These are phyloP conservation scores for Suillus sp. DNA, from an alignment of 768 basidiomycete genomes.

Conservation along the genomic window DNA sequence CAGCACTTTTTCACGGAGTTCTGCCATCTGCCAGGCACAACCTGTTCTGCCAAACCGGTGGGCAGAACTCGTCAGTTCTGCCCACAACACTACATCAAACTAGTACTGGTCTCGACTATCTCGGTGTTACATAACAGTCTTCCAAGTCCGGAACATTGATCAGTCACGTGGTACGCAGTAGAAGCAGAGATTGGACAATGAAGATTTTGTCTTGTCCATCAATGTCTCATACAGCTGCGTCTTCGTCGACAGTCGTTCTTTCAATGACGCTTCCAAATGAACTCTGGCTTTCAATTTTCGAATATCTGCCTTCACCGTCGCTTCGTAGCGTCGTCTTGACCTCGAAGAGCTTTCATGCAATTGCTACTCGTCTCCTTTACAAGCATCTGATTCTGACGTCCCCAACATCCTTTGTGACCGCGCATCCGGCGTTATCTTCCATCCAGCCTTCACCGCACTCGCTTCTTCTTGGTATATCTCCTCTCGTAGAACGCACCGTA, in stretches of 20 bases:
- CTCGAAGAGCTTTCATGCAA: conserved; percentile 33
- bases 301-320: conserved; percentile 32
- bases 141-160: background rate
- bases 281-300: conserved; percentile 42
- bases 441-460: conserved; percentile 18
- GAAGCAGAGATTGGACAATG: background rate
- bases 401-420: conserved; percentile 26
- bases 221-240: background rate
- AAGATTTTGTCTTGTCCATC: background rate
- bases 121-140: background rate
- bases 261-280: conserved; percentile 34
- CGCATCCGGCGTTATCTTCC: conserved; percentile 6
- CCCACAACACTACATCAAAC: too few relatives aligned
- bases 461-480: conserved; percentile 25
- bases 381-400: conserved; percentile 36
- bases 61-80: too few relatives aligned
- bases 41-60: too few relatives aligned
- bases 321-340: conserved; percentile 35
- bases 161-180: background rate
- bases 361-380: conserved; percentile 22
- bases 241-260: background rate
- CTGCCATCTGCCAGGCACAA: too few relatives aligned
- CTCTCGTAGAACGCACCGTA: conserved; percentile 21
- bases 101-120: too few relatives aligned
- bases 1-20: too few relatives aligned